These are phyloP conservation scores for Delitschia confertaspora DNA, from an alignment of 495 filamentous ascomycete species.

Conservation along the genomic window DNA sequence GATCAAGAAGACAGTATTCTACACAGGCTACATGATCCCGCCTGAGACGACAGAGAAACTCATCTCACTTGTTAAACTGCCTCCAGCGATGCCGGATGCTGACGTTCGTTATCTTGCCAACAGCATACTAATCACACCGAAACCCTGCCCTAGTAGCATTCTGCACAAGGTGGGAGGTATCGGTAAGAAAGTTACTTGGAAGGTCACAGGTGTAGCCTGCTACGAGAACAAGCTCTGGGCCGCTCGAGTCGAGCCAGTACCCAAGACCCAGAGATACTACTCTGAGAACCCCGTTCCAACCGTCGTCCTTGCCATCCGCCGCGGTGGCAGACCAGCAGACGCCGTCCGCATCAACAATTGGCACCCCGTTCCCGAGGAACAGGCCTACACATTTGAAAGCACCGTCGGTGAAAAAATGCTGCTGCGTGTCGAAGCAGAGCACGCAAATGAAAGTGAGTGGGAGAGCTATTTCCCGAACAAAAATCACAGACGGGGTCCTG, in stretches of 20 bases:
- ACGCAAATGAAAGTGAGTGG: constrained; percentile 46
- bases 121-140: constrained; percentile 78
- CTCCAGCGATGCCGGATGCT: constrained; percentile 45
- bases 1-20: constrained; percentile 83
- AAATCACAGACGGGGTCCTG: constrained; percentile 46
- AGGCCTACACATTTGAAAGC: constrained; percentile 62
- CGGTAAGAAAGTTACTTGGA: constrained; percentile 71
- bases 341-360: constrained; percentile 76
- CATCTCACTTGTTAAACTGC: constrained; percentile 55
- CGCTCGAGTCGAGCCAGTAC: constrained; percentile 64
- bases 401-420: constrained; percentile 79
- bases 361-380: constrained; percentile 63
- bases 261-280: constrained; percentile 52
- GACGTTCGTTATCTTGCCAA: constrained; percentile 81
- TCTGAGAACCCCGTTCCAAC: constrained; percentile 53
- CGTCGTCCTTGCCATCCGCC: constrained; percentile 39
- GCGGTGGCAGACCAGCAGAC: constrained; percentile 65
- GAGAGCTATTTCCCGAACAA: constrained; percentile 50
- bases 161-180: constrained; percentile 78
- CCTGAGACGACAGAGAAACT: constrained; percentile 59
- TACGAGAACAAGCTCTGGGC: constrained; percentile 83
- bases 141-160: constrained; percentile 56
- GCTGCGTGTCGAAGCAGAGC: constrained; percentile 67
- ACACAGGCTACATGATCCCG: constrained; percentile 85
- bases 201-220: constrained; percentile 64